Percentiles rank a stretch among this genome's conserved stretches.
Conservation (phyloP, 345 rosid species). For the Rhodamnia argentea region DNA sequence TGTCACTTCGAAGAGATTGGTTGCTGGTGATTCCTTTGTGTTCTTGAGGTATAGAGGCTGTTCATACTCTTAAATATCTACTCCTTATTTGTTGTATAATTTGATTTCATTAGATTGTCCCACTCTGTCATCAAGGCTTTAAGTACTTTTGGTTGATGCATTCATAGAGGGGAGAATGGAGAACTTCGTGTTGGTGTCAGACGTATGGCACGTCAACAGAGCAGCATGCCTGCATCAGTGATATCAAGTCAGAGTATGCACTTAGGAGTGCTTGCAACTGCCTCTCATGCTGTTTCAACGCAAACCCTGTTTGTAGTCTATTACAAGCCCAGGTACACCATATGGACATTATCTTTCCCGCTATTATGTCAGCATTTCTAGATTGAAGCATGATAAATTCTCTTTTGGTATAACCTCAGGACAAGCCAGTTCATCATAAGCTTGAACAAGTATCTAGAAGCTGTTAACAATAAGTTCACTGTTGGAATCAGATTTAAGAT, state of each 20-base stretch:
- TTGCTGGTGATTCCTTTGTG: constrained; percentile 85
- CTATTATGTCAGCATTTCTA: not conserved
- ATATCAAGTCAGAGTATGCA: constrained; percentile 96
- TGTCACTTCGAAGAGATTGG: constrained; percentile 83
- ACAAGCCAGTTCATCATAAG: constrained; percentile 80
- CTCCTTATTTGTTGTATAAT: not conserved
- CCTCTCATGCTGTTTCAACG: constrained; percentile 66
- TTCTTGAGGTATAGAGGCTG: constrained; percentile 54
- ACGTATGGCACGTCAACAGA: constrained; percentile 53
- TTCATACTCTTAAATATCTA: not conserved
- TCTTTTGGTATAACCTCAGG: constrained; percentile 20
- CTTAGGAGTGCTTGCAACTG: constrained; percentile 90
- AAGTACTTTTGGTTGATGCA: not conserved
- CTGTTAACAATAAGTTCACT: constrained; percentile 45
- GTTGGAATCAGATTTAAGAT: constrained; percentile 86
- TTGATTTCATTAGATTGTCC: not conserved
- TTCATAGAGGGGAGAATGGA: constrained; percentile 57
- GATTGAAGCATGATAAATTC: not conserved
- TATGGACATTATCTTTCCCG: not conserved
- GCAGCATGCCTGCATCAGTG: constrained; percentile 71
- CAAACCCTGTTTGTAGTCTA: constrained; percentile 68
- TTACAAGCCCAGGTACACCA: constrained; percentile 77
- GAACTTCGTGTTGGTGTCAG: constrained; percentile 79
- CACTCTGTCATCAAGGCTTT: not conserved
- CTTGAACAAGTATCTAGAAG: constrained; percentile 64